These are phyloP conservation scores for Guadua angustifolia DNA, from an alignment of 176 grass and related monocot species.

Conservation along the genomic window DNA sequence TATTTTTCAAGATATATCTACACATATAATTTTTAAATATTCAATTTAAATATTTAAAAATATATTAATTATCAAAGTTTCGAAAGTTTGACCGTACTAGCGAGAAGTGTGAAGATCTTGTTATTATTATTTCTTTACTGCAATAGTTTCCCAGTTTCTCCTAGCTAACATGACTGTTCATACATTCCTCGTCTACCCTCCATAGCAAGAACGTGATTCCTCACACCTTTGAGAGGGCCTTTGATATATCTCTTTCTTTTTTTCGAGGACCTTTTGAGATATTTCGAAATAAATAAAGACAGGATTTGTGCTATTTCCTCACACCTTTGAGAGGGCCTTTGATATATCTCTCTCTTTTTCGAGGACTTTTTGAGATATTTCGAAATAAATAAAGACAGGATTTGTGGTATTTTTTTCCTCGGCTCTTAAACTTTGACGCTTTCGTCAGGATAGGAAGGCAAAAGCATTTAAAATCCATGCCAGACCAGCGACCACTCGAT, in stretches of 20 bases:
- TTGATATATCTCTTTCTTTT: background rate
- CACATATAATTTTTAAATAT: too few relatives aligned
- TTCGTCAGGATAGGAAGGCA: background rate
- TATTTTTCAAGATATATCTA: too few relatives aligned
- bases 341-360: background rate
- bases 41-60: too few relatives aligned
- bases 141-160: background rate
- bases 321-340: background rate
- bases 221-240: slow-evolving; percentile 12
- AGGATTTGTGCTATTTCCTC: background rate
- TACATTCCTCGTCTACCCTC: slow-evolving; percentile 1
- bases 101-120: background rate
- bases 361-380: background rate
- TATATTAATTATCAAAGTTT: too few relatives aligned
- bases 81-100: too few relatives aligned
- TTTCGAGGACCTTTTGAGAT: background rate
- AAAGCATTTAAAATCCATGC: background rate
- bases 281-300: slow-evolving; percentile 13
- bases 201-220: slow-evolving; percentile 19
- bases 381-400: background rate
- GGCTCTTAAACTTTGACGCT: background rate
- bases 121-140: background rate
- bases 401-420: background rate
- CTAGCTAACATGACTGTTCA: background rate
- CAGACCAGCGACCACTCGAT: slow-evolving; percentile 13